Evolutionary conservation across 768 basidiomycete species (phyloP).

Genomic region (Hydnomerulius pinastri): DNA sequence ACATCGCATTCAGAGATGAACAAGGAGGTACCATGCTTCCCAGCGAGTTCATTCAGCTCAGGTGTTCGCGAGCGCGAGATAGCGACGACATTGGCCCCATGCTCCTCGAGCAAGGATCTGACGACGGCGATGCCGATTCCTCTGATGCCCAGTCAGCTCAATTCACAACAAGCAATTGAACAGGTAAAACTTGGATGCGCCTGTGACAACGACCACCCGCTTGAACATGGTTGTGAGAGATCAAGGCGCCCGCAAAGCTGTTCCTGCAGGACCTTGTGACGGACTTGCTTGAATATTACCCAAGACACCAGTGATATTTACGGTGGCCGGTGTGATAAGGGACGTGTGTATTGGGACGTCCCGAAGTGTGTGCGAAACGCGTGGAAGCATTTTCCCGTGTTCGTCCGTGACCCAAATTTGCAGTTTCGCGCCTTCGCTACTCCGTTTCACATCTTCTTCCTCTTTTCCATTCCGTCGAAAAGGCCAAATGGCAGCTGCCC

Average conservation of each 20-base stretch:
- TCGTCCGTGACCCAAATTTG: slow-evolving; percentile 23
- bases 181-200: slow-evolving; percentile 71
- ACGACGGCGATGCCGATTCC: slow-evolving; percentile 84
- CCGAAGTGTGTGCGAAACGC: background rate
- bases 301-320: too few relatives aligned
- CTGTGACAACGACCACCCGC: slow-evolving; percentile 77
- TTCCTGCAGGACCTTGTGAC: too few relatives aligned
- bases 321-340: too few relatives aligned
- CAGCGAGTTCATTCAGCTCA: slow-evolving; percentile 58
- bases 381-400: slow-evolving; percentile 18
- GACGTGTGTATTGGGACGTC: too few relatives aligned
- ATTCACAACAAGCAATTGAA: background rate
- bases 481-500: slow-evolving; percentile 54
- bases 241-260: slow-evolving; percentile 1
- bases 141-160: slow-evolving; percentile 32
- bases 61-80: slow-evolving; percentile 69
- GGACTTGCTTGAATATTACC: too few relatives aligned
- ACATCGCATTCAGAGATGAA: slow-evolving; percentile 71
- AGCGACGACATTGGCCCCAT: slow-evolving; percentile 70
- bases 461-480: slow-evolving; percentile 34
- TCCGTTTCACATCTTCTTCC: slow-evolving; percentile 13
- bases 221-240: slow-evolving; percentile 29
- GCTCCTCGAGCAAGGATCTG: slow-evolving; percentile 59
- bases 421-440: slow-evolving; percentile 4
- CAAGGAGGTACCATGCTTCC: slow-evolving; percentile 42